These are phyloP conservation scores for Sporothrix sp. DNA, from an alignment of 2,329 filamentous ascomycete species.

Conservation along the genomic window DNA sequence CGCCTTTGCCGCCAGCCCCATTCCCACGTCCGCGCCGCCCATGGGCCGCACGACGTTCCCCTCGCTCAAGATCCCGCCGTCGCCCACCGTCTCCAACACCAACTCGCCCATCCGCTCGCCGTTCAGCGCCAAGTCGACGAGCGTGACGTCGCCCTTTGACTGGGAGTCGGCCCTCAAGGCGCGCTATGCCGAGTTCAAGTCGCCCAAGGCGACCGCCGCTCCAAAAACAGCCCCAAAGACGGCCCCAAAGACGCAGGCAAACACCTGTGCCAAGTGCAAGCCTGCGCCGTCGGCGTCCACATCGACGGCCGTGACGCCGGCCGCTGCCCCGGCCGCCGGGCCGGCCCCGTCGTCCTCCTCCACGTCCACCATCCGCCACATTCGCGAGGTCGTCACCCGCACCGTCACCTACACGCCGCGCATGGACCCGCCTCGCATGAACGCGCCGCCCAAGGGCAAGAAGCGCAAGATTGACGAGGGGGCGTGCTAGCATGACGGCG, in stretches of 20 bases:
- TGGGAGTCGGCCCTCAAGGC: constrained; percentile 65
- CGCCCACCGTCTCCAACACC: constrained; percentile 54
- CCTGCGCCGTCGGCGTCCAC: constrained; percentile 5
- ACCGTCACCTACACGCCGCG: constrained; percentile 79
- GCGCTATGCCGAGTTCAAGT: constrained; percentile 50
- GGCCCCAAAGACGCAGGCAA: constrained; percentile 7
- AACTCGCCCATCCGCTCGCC: constrained; percentile 64
- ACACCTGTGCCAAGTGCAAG: constrained; percentile 15
- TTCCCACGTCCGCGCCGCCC: constrained; percentile 50
- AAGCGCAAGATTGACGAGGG: constrained; percentile 55
- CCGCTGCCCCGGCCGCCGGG: background rate
- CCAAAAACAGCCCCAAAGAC: constrained; percentile 14
- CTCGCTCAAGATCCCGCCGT: constrained; percentile 67
- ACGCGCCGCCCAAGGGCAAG: constrained; percentile 86
- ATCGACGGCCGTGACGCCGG: constrained; percentile 22
- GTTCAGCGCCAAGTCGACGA: constrained; percentile 50
- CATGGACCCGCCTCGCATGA: constrained; percentile 53
- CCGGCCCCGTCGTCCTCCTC: no score
- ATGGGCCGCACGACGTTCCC: constrained; percentile 51
- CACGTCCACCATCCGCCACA: constrained; percentile 56
- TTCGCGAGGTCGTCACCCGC: constrained; percentile 85
- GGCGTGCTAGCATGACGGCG: no score
- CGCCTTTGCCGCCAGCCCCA: constrained; percentile 35
- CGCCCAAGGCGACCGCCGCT: constrained; percentile 17
- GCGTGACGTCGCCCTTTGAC: constrained; percentile 62